A percentile compares a stretch with the other conserved stretches of the same genome.
Evolutionary conservation across 176 grass and related monocot genomes (phyloP).

Genomic region (Miscanthus lutarioriparius): DNA sequence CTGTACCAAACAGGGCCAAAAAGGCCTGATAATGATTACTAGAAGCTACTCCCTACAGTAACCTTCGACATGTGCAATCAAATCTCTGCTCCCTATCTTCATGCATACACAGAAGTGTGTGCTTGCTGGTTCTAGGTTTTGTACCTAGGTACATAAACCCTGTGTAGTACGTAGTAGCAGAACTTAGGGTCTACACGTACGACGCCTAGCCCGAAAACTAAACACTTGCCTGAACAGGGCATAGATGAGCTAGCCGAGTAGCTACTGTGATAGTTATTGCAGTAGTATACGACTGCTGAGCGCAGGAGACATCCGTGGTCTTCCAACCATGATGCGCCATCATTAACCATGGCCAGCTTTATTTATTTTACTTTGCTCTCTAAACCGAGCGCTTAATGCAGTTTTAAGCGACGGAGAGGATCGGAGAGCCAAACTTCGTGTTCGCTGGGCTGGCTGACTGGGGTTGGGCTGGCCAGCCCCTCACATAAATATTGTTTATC

Average conservation of each 20-base stretch:
- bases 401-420: neutral
- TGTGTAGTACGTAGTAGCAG: neutral
- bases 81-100: neutral
- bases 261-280: neutral
- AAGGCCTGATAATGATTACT: neutral
- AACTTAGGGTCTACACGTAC: neutral
- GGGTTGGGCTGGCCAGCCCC: too few relatives aligned
- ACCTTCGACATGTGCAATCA: neutral
- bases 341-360: slow-evolving; percentile 7
- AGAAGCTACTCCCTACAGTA: neutral
- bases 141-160: too few relatives aligned
- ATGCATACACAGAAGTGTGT: neutral
- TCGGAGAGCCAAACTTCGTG: too few relatives aligned
- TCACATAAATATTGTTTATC: too few relatives aligned
- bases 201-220: neutral
- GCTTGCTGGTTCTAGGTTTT: too few relatives aligned
- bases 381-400: neutral
- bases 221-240: neutral
- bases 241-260: neutral
- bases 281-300: neutral
- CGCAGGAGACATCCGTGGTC: neutral
- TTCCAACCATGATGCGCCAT: neutral
- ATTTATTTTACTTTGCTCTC: neutral
- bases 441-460: too few relatives aligned
- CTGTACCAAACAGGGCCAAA: too few relatives aligned